Percentiles rank a stretch among this genome's conserved stretches.
Conservation (phyloP, 768 basidiomycete species). For the Cystobasidium onofrii region DNA sequence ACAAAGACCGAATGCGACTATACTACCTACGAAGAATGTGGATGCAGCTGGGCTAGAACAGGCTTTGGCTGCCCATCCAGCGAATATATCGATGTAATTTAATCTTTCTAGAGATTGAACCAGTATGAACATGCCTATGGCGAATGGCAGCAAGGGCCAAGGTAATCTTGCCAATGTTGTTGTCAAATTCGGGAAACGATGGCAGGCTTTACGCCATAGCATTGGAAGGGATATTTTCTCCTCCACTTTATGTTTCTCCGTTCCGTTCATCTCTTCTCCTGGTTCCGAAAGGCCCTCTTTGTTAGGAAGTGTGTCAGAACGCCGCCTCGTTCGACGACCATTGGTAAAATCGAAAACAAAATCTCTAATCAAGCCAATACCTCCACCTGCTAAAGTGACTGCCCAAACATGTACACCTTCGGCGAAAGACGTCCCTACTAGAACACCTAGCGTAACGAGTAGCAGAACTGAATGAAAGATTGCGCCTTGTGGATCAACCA, state of each 20-base stretch:
- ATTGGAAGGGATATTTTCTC: background rate
- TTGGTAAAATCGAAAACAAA: slow-evolving; percentile 44
- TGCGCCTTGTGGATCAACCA: slow-evolving; percentile 68
- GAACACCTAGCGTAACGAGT: slow-evolving; percentile 58
- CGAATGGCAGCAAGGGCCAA: slow-evolving; percentile 75
- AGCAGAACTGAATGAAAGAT: slow-evolving; percentile 64
- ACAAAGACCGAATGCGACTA: slow-evolving; percentile 44
- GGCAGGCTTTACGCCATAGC: background rate
- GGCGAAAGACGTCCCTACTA: slow-evolving; percentile 62
- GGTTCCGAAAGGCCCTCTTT: background rate
- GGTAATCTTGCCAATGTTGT: slow-evolving; percentile 54
- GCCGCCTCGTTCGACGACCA: background rate
- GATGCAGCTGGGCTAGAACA: slow-evolving; percentile 52
- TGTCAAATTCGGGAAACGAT: background rate
- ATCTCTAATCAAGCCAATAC: slow-evolving; percentile 64
- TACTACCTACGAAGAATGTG: slow-evolving; percentile 64
- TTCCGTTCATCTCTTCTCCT: background rate
- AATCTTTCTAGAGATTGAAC: slow-evolving; percentile 71
- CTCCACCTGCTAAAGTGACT: slow-evolving; percentile 73
- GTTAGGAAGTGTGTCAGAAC: background rate
- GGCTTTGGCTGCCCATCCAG: slow-evolving; percentile 54
- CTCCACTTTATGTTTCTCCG: background rate
- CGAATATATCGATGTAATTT: slow-evolving; percentile 83
- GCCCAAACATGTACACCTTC: slow-evolving; percentile 64
- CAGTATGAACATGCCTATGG: slow-evolving; percentile 88